Base-by-base conservation (phyloP, 1,284 basidiomycete genomes). In the Ceratobasidium sp. region DNA sequence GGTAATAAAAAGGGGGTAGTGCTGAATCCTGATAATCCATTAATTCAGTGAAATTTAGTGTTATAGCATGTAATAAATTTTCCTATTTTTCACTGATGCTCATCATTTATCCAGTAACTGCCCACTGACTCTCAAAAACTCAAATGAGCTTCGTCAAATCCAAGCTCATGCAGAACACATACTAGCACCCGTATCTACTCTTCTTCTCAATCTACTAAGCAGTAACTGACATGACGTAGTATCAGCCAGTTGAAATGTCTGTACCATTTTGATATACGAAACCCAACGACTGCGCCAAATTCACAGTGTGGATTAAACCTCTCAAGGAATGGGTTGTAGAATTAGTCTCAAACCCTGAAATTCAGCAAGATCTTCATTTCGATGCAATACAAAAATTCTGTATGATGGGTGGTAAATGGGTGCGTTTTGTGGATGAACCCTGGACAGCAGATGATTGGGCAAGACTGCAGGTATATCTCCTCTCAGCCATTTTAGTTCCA, bases 321-420 rank as follows among this genome's bases (percentile, higher is more conserved):
- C 54, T 57, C 30, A 57, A 18, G 30, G 54, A 57, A 9, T 57
- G 54, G 54, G 16, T 57, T 18, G n/a, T 57, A 4, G 32, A 57
- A 35, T 35, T 57, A 1, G 32, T 57, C 3, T 14, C 38, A 16
- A 32, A 32, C 32, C 54, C 21, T 0, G 13, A 38, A 30, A n/a
- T 57, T 7, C 32, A 57, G 54, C 16, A 35, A 5, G 14, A 57
- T 0, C 54, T 57, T 2, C 54, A 38, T 7, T 57, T 57, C 9
- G 54, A 57, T n/a, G 16, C 54, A 1, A 16, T 38, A 3, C 14
- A n/a, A 21, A 57, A 57, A 16, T 57, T 57, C 16, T 30, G 54
- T 0, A 8, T 35, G 32, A 57, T 21, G 1, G 30, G 18, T 1
- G 54, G 32, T 1, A 18, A 35, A 57, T 57, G 54, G 30, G 30